phyloP scores from a whole-genome alignment of 2,329 filamentous ascomycete species.

The Talaromyces sp. region DNA sequence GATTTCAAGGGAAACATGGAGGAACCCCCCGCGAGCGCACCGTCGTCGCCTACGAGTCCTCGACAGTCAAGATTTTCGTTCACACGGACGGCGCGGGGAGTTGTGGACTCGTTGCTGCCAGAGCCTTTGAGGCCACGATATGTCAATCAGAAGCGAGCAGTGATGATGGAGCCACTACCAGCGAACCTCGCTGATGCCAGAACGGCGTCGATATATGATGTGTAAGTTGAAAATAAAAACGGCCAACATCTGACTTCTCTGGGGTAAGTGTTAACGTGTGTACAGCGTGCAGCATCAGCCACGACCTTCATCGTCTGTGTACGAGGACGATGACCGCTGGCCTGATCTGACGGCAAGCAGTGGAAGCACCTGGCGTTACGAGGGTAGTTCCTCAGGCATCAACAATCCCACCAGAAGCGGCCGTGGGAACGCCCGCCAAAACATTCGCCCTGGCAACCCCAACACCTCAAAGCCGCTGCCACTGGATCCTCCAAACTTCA shows the following conservation, averaged over 20 bases:
- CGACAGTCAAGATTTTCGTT: slow-evolving; percentile 9
- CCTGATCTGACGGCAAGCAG: slow-evolving; percentile 10
- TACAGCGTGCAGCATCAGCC: background rate
- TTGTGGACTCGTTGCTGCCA: slow-evolving; percentile 11
- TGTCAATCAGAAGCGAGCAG: background rate
- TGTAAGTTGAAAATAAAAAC: background rate
- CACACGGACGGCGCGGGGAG: slow-evolving; percentile 5
- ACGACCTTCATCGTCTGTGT: slow-evolving; percentile 9
- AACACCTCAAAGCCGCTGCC: background rate
- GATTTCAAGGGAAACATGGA: background rate
- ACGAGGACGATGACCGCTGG: slow-evolving; percentile 7
- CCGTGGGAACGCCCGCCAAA: background rate
- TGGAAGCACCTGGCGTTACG: slow-evolving; percentile 2
- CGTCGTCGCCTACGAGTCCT: background rate
- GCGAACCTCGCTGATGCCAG: slow-evolving; percentile 1
- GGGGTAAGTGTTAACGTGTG: background rate
- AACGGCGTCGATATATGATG: background rate
- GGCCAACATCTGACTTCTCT: background rate
- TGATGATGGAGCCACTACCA: background rate
- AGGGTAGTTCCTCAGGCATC: background rate
- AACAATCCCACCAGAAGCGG: background rate
- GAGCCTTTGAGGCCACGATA: slow-evolving; percentile 5
- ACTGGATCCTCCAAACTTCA: background rate
- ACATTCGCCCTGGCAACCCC: background rate
- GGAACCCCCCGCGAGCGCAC: background rate